Percentiles rank a stretch among this genome's conserved stretches.
Evolutionary conservation across 1,284 basidiomycete species (phyloP).

Genomic region (Apiotrichum sp.): DNA sequence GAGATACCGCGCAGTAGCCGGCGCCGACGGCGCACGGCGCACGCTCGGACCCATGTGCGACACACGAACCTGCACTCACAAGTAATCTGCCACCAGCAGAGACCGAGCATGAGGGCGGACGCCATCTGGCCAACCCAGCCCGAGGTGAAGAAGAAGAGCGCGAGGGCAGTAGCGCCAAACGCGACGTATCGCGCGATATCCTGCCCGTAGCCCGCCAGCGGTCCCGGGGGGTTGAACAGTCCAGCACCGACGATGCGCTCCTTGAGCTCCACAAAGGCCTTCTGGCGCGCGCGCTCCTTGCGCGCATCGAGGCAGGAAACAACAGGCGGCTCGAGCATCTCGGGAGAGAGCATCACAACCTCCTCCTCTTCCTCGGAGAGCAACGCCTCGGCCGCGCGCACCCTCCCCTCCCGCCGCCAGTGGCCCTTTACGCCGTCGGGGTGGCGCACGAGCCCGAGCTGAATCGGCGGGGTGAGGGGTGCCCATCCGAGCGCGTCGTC

Average conservation of each 20-base stretch:
- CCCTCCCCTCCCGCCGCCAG: conserved; percentile 40
- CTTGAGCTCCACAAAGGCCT: conserved; percentile 76
- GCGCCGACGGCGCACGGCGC: too few species aligned
- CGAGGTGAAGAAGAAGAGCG: conserved; percentile 28
- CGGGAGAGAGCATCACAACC: conserved; percentile 22
- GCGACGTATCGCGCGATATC: conserved; percentile 59
- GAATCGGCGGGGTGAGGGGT: conserved; percentile 82
- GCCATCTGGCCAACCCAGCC: conserved; percentile 53
- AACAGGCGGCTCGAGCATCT: conserved; percentile 46
- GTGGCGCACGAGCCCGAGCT: conserved; percentile 69
- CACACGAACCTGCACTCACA: conserved; percentile 29
- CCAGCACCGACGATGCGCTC: conserved; percentile 68
- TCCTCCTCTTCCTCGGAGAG: neutral
- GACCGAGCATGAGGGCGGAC: conserved; percentile 71
- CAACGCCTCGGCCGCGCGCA: conserved; percentile 22
- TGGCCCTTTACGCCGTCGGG: conserved; percentile 34
- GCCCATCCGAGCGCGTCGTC: conserved; percentile 54
- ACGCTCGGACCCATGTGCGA: neutral
- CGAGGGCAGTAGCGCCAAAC: conserved; percentile 12
- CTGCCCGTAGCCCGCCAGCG: conserved; percentile 76
- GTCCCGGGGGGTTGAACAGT: conserved; percentile 74
- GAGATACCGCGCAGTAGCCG: neutral
- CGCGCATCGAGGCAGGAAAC: conserved; percentile 55
- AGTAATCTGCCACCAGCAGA: conserved; percentile 91
- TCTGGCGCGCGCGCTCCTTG: conserved; percentile 64